Base-by-base conservation (phyloP, 1,139 yeast genomes). In the Saccharomyces pastorianus region DNA sequence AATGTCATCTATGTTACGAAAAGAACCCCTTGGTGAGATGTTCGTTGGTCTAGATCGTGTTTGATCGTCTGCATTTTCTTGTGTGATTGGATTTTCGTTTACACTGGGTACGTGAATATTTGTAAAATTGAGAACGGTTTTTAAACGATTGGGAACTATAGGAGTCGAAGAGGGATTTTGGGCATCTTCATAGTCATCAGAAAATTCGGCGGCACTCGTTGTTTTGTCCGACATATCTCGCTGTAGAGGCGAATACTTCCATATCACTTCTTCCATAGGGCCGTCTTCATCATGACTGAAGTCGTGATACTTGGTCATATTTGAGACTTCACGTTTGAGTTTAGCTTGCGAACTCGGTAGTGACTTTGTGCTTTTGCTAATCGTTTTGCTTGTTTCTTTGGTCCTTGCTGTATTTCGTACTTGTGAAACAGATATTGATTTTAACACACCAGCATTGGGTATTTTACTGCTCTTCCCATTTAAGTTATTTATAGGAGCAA, bases 161-260 rank as follows among this genome's bases (percentile, higher is more conserved):
- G 71, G 71, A 2, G 71, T 67, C 1, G 71, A 67, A 13, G 69
- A 64, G 8, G 67, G 63, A 31, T 59, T 59, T 20, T 57, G 60
- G 1, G 42, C 54, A 9, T 50, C 55, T 3, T 56, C 58, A 2
- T 38, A 32, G 28, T 57, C 58, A 8, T 56, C 60, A 23, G 61
- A 53, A 26, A 56, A 53, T 4, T 59, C 59, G 46, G 58, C 56
- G 38, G 58, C 55, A 31, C 60, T 59, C 8, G 51, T 47, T 1
- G 58, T 51, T 46, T 55, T 55, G 28, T 58, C 65, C 2, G 57
- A 53, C 14, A 51, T 53, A 26, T 56, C 59, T 44, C 56, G 57
- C 34, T 57, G 55, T 2, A 46, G 49, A 2, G 71, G 71, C 11
- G 64, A 61, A 46, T 63, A 64, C 31, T 58, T 59, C 71, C 71